Conservation (phyloP, 495 filamentous ascomycete species). For the Aspergillus cavernicola region DNA sequence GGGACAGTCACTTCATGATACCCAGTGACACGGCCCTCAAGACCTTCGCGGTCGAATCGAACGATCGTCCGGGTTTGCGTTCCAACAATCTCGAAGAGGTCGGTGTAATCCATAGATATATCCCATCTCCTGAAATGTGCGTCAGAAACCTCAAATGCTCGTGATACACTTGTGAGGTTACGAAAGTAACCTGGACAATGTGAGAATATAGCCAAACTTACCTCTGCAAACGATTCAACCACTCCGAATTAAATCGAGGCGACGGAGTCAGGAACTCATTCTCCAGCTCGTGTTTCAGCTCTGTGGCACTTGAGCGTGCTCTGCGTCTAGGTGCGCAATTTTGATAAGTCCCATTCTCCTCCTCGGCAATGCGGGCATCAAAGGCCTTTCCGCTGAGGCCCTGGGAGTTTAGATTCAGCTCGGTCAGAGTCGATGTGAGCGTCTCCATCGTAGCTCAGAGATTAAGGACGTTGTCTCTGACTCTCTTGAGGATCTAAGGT, state of each 20-base stretch:
- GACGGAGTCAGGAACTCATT: constrained; percentile 74
- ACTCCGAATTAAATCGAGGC: constrained; percentile 68
- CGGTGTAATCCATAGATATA: constrained; percentile 64
- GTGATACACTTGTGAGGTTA: no score
- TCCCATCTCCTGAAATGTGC: constrained; percentile 68
- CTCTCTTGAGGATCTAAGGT: no score
- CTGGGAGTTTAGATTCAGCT: constrained; percentile 27
- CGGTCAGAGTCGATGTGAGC: constrained; percentile 27
- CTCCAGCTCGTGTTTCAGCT: constrained; percentile 67
- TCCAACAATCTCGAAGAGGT: constrained; percentile 80
- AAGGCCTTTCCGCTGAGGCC: constrained; percentile 24
- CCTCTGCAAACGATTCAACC: constrained; percentile 87
- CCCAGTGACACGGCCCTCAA: constrained; percentile 89
- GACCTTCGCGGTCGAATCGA: constrained; percentile 85
- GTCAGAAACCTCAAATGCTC: constrained; percentile 6
- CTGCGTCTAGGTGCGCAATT: constrained; percentile 53
- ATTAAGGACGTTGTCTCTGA: not conserved
- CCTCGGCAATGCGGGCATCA: constrained; percentile 32
- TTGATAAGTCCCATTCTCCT: constrained; percentile 30
- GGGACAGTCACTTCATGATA: constrained; percentile 94
- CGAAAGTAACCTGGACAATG: no score
- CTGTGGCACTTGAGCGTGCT: constrained; percentile 42
- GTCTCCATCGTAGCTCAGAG: constrained; percentile 22
- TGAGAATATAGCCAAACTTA: constrained; percentile 25
- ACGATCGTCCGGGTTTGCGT: constrained; percentile 91